Evolutionary conservation across 2,329 filamentous ascomycete genomes (phyloP).

Genomic region (Botrytis paeoniae): DNA sequence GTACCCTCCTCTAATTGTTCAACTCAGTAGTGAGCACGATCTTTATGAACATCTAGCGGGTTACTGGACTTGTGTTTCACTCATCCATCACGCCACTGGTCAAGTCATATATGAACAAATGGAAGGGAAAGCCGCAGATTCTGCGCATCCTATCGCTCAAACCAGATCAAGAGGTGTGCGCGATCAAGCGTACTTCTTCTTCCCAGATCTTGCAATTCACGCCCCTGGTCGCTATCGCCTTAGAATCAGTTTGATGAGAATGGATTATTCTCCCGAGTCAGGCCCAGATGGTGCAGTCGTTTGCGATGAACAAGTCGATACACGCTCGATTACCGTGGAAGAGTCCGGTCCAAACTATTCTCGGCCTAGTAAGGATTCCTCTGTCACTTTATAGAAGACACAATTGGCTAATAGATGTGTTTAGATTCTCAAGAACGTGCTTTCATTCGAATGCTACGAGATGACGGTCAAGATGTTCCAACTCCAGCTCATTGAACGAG

Average conservation of each 20-base stretch:
- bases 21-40: constrained; percentile 30
- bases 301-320: constrained; percentile 33
- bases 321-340: constrained; percentile 32
- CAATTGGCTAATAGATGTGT: constrained; percentile 24
- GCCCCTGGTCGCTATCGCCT: constrained; percentile 34
- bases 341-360: constrained; percentile 25
- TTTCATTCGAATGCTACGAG: constrained; percentile 32
- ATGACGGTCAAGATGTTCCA: constrained; percentile 32
- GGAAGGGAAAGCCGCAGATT: constrained; percentile 33
- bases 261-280: constrained; percentile 32
- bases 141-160: constrained; percentile 33
- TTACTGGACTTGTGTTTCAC: constrained; percentile 33
- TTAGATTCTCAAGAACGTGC: constrained; percentile 31
- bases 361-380: constrained; percentile 30
- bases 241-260: constrained; percentile 34
- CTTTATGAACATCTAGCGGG: constrained; percentile 33
- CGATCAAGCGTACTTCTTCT: constrained; percentile 36
- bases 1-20: constrained; percentile 33
- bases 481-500: constrained; percentile 15
- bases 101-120: constrained; percentile 32
- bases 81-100: constrained; percentile 31
- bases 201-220: constrained; percentile 34
- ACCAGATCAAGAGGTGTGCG: constrained; percentile 17
- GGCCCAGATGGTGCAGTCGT: constrained; percentile 28
- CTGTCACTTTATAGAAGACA: neutral